These are phyloP conservation scores for Penicillium sp. DNA, from an alignment of 2,329 filamentous ascomycete genomes.

Conservation along the genomic window DNA sequence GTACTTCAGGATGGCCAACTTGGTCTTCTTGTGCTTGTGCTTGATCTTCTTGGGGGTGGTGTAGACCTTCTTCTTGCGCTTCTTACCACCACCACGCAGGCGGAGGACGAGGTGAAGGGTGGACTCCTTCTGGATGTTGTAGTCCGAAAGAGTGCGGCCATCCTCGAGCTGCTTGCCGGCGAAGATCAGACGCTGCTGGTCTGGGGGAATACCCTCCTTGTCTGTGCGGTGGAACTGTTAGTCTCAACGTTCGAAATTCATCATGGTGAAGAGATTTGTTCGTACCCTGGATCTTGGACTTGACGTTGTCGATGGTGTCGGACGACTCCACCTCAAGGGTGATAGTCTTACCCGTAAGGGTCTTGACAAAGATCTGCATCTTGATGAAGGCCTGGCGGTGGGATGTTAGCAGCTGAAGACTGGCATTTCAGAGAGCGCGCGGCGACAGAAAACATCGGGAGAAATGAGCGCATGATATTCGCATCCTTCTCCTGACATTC, in stretches of 20 bases:
- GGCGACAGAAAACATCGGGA: neutral
- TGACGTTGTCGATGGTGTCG: constrained; percentile 99
- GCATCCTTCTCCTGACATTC: constrained; percentile 12
- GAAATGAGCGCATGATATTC: constrained; percentile 13
- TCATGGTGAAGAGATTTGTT: neutral
- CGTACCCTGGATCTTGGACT: constrained; percentile 86
- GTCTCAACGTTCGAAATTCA: neutral
- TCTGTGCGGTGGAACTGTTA: constrained; percentile 62
- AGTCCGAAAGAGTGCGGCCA: constrained; percentile 97
- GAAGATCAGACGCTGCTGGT: constrained; percentile 99
- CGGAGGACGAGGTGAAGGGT: constrained; percentile 98
- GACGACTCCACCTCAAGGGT: constrained; percentile 99
- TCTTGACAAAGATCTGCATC: constrained; percentile 65
- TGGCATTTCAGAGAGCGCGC: constrained; percentile 5
- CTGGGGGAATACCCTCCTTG: constrained; percentile 99
- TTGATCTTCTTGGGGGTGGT: constrained; percentile 99
- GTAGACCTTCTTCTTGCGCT: constrained; percentile 99
- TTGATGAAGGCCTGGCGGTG: constrained; percentile 52
- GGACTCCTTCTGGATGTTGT: constrained; percentile 99
- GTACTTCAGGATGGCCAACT: constrained; percentile 99
- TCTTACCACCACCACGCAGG: constrained; percentile 98
- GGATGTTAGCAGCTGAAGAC: constrained; percentile 27
- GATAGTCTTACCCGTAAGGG: constrained; percentile 99
- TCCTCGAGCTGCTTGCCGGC: constrained; percentile 99
- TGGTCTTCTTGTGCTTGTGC: constrained; percentile 99